Conservation (phyloP, 2,329 filamentous ascomycete species). For the Pestalotiopsis sp. region DNA sequence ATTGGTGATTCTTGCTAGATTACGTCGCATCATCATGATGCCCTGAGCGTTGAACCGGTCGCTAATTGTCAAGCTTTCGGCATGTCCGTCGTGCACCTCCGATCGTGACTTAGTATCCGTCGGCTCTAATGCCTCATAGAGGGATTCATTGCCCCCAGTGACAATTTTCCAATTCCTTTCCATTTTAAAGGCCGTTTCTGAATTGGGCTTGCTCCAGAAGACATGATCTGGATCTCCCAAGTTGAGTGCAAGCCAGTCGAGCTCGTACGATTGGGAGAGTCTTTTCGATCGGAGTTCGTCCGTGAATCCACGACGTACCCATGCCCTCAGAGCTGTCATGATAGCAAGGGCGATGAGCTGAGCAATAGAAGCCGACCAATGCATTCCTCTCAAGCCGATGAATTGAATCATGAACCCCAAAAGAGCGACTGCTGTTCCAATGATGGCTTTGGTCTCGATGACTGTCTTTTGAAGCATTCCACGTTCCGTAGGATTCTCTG, state of each 20-base stretch:
- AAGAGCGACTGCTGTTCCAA: background rate
- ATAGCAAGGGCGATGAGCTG: background rate
- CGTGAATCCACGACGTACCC: background rate
- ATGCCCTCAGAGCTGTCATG: background rate
- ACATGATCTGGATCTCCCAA: too few species aligned
- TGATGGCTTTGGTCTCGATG: background rate
- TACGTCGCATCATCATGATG: background rate
- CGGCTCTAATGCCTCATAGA: too few species aligned
- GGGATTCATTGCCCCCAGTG: too few species aligned
- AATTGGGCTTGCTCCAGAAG: too few species aligned
- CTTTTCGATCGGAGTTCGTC: background rate
- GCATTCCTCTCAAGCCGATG: background rate
- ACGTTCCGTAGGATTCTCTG: background rate
- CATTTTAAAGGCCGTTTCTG: too few species aligned
- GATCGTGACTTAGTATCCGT: too few species aligned
- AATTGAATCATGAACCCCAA: background rate
- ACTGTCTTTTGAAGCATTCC: background rate
- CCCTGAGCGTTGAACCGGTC: background rate
- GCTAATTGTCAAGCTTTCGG: background rate
- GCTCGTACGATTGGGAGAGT: background rate
- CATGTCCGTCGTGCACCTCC: too few species aligned
- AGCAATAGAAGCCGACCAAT: background rate
- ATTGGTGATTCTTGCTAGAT: background rate
- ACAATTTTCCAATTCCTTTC: too few species aligned
- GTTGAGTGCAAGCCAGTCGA: background rate